These are phyloP conservation scores for Daucus carota DNA, from an alignment of 129 eudicot genomes.

Conservation along the genomic window DH1_v3.0 NC_030384.2:30555001-30555500, in stretches of 20 bases:
- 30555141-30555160: neutral
- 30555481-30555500: neutral
- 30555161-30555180: neutral
- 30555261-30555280: neutral
- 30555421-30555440: neutral
- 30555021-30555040: too few relatives aligned
- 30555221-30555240: neutral
- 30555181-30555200: neutral
- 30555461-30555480: neutral
- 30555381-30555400: neutral
- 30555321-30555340: neutral
- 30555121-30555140: neutral
- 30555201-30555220: neutral
- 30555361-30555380: neutral
- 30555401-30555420: neutral
- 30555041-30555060: too few relatives aligned
- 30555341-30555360: neutral
- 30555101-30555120: neutral
- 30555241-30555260: neutral
- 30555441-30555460: neutral
- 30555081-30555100: neutral
- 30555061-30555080: neutral
- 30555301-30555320: neutral
- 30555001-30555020: too few relatives aligned
- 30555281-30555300: neutral